phyloP scores from a whole-genome alignment of 2,329 filamentous ascomycete genomes.

The Penicillium janthinellum region DNA sequence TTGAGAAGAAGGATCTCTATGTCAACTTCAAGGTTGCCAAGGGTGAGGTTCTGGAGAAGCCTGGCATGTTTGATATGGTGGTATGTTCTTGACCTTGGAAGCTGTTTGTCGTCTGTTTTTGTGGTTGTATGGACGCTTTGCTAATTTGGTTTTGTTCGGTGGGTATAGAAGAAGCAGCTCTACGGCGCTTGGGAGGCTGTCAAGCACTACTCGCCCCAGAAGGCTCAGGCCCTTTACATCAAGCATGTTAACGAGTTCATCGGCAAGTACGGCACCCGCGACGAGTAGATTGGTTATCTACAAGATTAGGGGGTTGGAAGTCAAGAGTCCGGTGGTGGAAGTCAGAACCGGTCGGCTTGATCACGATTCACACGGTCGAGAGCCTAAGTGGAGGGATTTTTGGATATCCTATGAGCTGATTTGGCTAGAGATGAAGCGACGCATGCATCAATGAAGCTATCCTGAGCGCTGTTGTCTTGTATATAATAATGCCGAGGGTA shows the following conservation, averaged over 20 bases:
- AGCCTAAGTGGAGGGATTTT: neutral
- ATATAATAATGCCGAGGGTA: slow-evolving; percentile 9
- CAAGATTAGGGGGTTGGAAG: neutral
- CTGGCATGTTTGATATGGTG: slow-evolving; percentile 44
- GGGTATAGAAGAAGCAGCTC: slow-evolving; percentile 73
- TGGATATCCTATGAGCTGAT: slow-evolving; percentile 6
- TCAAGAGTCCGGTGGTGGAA: neutral
- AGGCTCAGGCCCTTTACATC: slow-evolving; percentile 78
- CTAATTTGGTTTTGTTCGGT: slow-evolving; percentile 15
- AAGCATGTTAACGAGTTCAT: slow-evolving; percentile 72
- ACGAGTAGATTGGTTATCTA: slow-evolving; percentile 15
- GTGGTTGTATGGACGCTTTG: slow-evolving; percentile 2
- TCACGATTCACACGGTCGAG: neutral
- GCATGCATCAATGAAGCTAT: slow-evolving; percentile 14
- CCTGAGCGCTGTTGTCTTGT: slow-evolving; percentile 9
- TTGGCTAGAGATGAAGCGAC: slow-evolving; percentile 18
- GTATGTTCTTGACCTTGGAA: slow-evolving; percentile 30
- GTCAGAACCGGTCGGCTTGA: neutral
- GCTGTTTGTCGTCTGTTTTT: neutral
- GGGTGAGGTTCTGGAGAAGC: slow-evolving; percentile 33
- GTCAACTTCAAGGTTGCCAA: slow-evolving; percentile 43
- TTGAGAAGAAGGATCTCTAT: slow-evolving; percentile 39
- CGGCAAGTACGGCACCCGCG: slow-evolving; percentile 59
- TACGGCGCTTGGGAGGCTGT: slow-evolving; percentile 73
- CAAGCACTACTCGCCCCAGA: slow-evolving; percentile 63